phyloP scores from a whole-genome alignment of 2,329 filamentous ascomycete species.

The Cladorrhinum sp. region DNA sequence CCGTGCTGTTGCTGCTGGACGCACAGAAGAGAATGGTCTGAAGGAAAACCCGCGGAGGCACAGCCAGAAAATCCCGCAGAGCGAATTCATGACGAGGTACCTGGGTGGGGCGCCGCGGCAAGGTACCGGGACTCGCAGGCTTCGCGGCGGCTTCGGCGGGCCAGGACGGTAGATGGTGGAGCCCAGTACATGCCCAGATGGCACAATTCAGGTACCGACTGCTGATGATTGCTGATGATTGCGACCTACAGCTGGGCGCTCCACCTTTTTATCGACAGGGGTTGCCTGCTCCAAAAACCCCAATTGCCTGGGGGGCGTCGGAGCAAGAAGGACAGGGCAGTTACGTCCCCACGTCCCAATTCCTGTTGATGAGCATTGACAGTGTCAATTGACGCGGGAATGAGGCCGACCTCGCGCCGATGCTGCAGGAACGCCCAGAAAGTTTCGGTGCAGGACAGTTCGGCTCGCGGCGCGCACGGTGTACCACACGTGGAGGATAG shows the following conservation, averaged over 20 bases:
- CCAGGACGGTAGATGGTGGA: slow-evolving; percentile 18
- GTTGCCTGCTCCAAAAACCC: slow-evolving; percentile 9
- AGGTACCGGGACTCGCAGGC: slow-evolving; percentile 31
- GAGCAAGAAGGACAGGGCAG: slow-evolving; percentile 11
- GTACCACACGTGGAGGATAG: slow-evolving; percentile 4
- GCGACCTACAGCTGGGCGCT: slow-evolving; percentile 26
- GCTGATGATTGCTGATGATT: slow-evolving; percentile 21
- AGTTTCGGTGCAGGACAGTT: slow-evolving; percentile 3
- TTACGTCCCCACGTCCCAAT: background rate
- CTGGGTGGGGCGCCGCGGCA: slow-evolving; percentile 19
- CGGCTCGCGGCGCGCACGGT: slow-evolving; percentile 9
- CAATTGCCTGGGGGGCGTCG: slow-evolving; percentile 19
- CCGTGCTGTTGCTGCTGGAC: background rate
- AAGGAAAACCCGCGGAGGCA: slow-evolving; percentile 15
- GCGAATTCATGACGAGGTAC: slow-evolving; percentile 24
- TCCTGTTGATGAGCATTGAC: slow-evolving; percentile 13
- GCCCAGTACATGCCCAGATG: slow-evolving; percentile 28
- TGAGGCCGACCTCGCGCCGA: slow-evolving; percentile 20
- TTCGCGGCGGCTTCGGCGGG: slow-evolving; percentile 24
- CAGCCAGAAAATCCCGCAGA: slow-evolving; percentile 31
- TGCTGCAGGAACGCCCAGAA: background rate
- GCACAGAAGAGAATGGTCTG: slow-evolving; percentile 3
- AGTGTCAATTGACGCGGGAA: slow-evolving; percentile 23
- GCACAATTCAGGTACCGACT: slow-evolving; percentile 31
- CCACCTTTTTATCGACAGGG: slow-evolving; percentile 18